Conservation (phyloP, 441 rosid genomes). For the Iberis amara region DNA sequence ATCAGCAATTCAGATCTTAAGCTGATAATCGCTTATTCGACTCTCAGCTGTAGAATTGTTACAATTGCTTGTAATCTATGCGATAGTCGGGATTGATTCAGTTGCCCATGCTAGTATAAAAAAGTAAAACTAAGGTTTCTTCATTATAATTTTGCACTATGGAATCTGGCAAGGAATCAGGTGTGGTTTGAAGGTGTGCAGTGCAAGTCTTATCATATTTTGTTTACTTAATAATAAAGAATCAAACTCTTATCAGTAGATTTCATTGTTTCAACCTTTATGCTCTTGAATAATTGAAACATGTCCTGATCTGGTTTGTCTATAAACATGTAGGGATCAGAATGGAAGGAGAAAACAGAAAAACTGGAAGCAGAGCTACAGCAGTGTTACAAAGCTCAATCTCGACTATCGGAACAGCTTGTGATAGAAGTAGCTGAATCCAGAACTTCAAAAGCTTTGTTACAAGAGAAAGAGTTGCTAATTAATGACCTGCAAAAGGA, state of each 20-base stretch:
- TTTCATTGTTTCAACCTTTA: conserved; percentile 7
- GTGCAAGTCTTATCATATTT: no score
- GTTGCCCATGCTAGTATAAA: no score
- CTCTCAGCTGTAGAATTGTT: no score
- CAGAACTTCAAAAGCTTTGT: conserved; percentile 59
- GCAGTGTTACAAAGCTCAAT: no score
- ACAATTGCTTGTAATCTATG: no score
- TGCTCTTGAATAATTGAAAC: not conserved
- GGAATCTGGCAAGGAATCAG: no score
- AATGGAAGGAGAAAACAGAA: conserved; percentile 93
- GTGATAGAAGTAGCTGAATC: conserved; percentile 82
- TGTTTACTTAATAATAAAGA: no score
- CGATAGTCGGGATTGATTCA: no score
- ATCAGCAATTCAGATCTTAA: not conserved
- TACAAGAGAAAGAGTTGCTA: conserved; percentile 63
- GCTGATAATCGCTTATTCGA: not conserved
- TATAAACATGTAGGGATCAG: conserved; percentile 50
- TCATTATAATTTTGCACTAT: no score
- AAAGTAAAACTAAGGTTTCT: no score
- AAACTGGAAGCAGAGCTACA: conserved; percentile 48
- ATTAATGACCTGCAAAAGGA: conserved; percentile 47
- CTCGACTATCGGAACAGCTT: conserved; percentile 36
- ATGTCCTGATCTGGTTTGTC: conserved; percentile 24
- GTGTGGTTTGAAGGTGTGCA: no score
- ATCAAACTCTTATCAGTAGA: no score